Conservation (phyloP, 345 rosid species). For the Aquilaria sinensis region DNA sequence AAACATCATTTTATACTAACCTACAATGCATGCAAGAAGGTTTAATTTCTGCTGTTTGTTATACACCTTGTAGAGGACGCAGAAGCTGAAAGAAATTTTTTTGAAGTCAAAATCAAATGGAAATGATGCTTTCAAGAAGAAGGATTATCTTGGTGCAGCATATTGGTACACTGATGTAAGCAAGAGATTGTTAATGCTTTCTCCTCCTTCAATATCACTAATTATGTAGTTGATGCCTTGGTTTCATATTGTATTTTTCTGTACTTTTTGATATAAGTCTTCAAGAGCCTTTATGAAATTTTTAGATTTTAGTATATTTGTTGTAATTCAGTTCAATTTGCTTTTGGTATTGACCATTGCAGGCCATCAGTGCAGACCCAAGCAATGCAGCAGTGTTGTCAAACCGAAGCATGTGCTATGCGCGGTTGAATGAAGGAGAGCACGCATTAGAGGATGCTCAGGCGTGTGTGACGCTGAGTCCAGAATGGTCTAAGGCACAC, state of each 20-base stretch:
- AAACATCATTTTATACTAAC: too few relatives aligned
- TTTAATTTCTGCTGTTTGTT: background rate
- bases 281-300: background rate
- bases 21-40: background rate
- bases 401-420: background rate
- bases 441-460: slow-evolving; percentile 2
- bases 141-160: background rate
- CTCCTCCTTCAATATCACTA: background rate
- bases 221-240: too few relatives aligned
- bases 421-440: background rate
- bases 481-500: background rate
- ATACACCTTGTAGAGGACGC: background rate
- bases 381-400: background rate
- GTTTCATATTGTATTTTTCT: background rate
- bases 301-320: background rate
- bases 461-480: background rate
- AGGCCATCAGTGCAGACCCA: background rate
- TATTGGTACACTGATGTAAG: background rate
- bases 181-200: background rate
- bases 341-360: background rate
- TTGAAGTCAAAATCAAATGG: background rate
- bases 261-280: background rate
- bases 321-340: background rate
- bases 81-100: background rate
- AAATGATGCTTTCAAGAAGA: background rate